Conservation (phyloP, 2,329 filamentous ascomycete species). For the Sarocladium strictum region DNA sequence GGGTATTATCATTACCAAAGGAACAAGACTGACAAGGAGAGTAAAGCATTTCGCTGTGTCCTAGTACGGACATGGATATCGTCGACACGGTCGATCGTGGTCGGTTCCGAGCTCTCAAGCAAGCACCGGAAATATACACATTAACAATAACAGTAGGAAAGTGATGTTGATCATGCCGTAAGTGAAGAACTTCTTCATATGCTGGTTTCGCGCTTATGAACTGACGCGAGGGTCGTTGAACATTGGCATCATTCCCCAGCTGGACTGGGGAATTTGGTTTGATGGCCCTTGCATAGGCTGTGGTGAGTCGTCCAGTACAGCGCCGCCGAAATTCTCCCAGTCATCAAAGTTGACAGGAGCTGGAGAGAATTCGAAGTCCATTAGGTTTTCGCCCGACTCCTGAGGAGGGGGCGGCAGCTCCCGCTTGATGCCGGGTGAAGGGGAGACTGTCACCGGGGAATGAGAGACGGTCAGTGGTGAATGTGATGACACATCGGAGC, state of each 20-base stretch:
- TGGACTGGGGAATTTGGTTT: constrained; percentile 13
- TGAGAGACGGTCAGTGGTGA: constrained; percentile 23
- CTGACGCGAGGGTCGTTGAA: constrained; percentile 26
- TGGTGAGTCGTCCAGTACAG: constrained; percentile 26
- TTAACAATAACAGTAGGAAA: constrained; percentile 8
- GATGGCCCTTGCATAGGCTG: constrained; percentile 20
- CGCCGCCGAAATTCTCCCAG: constrained; percentile 33
- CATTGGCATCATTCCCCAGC: constrained; percentile 30
- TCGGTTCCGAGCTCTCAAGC: background rate
- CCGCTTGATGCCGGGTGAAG: constrained; percentile 28
- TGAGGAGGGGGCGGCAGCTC: constrained; percentile 27
- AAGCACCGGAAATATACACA: constrained; percentile 1
- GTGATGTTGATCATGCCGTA: background rate
- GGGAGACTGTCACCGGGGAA: constrained; percentile 18
- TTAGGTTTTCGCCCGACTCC: constrained; percentile 23
- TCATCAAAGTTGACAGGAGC: constrained; percentile 32
- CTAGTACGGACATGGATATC: constrained; percentile 5
- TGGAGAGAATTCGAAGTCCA: constrained; percentile 39
- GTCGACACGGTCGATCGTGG: constrained; percentile 7
- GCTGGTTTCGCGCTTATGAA: constrained; percentile 21
- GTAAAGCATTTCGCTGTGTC: constrained; percentile 2
- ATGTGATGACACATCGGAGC: constrained; percentile 17
- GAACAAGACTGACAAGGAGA: background rate
- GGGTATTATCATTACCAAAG: constrained; percentile 10
- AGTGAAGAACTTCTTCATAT: background rate